Percentiles rank a stretch among this genome's conserved stretches.
These are phyloP conservation scores for Dinochytrium kinnereticum DNA, from an alignment of 371 early-diverging fungal species.

Conservation along the genomic window DNA sequence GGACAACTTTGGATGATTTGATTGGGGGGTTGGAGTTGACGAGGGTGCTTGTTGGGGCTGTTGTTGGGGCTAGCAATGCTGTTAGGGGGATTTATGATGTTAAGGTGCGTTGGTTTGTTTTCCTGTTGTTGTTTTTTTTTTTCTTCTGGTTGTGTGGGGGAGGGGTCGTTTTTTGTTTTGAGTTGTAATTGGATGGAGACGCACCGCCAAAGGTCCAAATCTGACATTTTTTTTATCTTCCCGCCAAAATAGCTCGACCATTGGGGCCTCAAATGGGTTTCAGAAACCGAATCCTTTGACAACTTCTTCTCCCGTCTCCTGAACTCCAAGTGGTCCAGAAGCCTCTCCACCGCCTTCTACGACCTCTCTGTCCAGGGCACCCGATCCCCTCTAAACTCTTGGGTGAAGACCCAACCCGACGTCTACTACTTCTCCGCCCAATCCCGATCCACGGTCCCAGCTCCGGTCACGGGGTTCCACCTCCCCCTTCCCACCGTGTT, in stretches of 20 bases:
- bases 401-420: slow-evolving; percentile 22
- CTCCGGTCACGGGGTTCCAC: neutral
- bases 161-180: neutral
- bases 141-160: neutral
- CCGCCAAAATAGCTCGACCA: slow-evolving; percentile 30
- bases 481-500: neutral
- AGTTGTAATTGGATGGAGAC: too few species aligned
- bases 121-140: neutral
- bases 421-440: slow-evolving; percentile 35
- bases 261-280: slow-evolving; percentile 7
- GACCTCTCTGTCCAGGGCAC: slow-evolving; percentile 17
- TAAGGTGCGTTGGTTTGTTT: neutral
- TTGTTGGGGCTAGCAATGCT: slow-evolving; percentile 5
- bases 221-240: too few species aligned
- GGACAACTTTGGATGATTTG: slow-evolving; percentile 19
- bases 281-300: slow-evolving; percentile 10
- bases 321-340: neutral
- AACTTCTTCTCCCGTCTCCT: slow-evolving; percentile 19
- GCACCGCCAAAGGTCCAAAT: too few species aligned
- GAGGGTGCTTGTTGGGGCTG: neutral
- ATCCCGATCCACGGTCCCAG: slow-evolving; percentile 12
- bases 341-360: slow-evolving; percentile 12
- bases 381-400: neutral
- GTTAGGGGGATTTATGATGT: neutral
- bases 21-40: neutral